Evolutionary conservation across 1,284 basidiomycete genomes (phyloP), one percentile per base, ranked within the genome.

Genomic region (Fomitopsis betulina): DNA sequence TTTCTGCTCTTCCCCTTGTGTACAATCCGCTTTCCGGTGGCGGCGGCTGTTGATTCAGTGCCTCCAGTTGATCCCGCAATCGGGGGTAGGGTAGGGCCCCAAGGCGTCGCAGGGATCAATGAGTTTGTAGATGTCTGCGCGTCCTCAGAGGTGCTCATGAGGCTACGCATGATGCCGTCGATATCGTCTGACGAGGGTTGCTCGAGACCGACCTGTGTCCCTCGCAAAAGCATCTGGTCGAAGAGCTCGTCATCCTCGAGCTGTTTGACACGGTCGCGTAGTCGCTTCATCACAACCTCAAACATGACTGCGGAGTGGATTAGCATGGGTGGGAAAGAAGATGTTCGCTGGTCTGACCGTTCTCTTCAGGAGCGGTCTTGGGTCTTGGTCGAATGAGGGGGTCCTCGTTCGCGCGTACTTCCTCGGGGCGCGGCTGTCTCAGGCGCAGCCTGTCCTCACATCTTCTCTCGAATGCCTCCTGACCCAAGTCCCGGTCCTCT

Each of bases 191-290:
- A 77, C 13, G 79, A 76, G 1, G 83, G 78, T 5, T 75, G 74
- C 56, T 85, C 81, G 40, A 81, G 65, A 27, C 75, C 78, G 40
- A 80, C 76, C 58, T 77, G 79, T 4, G 84, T 83, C 54, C 83
- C 80, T 42, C 78, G 80, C 27, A 81, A 71, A n/a, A 86, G 69
- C 25, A 78, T 79, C 57, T 82, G 79, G 62, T 88, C 86, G 62
- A 87, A 83, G 21, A 84, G 68, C 50, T 87, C 85, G 61, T 89
- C 80, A 50, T 89, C 86, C 62, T 86, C 81, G n/a, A 89, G 69
- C 55, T 78, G 69, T 39, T 76, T 76, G 23, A 89, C 79, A 55
- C 78, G 73, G 30, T 67, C 66, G 12, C 81, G 79, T n/a, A 90
- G 73, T 49, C 76, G 77, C 10, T 65, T 66, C 71, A 88, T 69